phyloP scores from a whole-genome alignment of 1,139 yeast genomes.

The Debaryomycetaceae sp. region DNA sequence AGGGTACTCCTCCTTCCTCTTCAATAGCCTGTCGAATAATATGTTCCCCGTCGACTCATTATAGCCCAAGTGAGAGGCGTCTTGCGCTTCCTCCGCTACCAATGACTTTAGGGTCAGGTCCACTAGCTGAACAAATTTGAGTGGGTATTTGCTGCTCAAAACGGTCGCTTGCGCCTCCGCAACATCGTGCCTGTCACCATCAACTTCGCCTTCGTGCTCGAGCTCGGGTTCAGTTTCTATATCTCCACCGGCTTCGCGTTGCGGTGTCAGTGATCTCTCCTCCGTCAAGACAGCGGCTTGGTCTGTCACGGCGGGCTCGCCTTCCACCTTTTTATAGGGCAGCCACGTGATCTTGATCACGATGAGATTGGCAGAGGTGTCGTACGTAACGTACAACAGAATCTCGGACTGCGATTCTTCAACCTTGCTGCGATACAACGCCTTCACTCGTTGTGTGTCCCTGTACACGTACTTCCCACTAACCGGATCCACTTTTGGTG shows the following conservation, averaged over 20 bases:
- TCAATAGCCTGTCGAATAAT: slow-evolving; percentile 23
- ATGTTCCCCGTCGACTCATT: slow-evolving; percentile 23
- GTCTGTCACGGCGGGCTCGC: background rate
- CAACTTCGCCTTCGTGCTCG: background rate
- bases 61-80: slow-evolving; percentile 15
- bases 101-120: slow-evolving; percentile 15
- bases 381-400: slow-evolving; percentile 8
- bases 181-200: background rate
- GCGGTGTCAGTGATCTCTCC: too few species aligned
- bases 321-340: background rate
- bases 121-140: slow-evolving; percentile 4
- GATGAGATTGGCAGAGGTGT: slow-evolving; percentile 8
- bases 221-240: too few species aligned
- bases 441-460: slow-evolving; percentile 7
- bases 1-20: slow-evolving; percentile 15
- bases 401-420: slow-evolving; percentile 5
- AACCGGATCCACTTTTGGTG: slow-evolving; percentile 6
- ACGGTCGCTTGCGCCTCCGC: too few species aligned
- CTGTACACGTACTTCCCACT: slow-evolving; percentile 6
- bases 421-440: slow-evolving; percentile 6
- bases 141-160: slow-evolving; percentile 1
- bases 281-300: too few species aligned
- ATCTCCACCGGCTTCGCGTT: too few species aligned
- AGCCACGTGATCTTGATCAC: slow-evolving; percentile 7
- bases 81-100: slow-evolving; percentile 13